Evolutionary conservation across 2,329 filamentous ascomycete species (phyloP), one percentile per base, ranked within the genome.

Genomic region (Rhexocercosporidium sp.): DNA sequence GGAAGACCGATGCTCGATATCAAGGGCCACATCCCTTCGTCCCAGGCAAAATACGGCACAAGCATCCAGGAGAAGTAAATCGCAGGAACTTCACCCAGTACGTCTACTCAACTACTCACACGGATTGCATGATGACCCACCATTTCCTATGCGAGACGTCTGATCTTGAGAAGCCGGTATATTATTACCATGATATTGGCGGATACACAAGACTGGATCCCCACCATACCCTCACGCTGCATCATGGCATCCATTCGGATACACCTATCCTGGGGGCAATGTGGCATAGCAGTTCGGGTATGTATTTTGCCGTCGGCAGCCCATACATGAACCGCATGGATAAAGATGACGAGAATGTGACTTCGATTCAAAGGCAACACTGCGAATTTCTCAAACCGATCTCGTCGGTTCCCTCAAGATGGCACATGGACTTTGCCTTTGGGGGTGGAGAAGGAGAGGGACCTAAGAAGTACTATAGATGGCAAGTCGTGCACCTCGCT

Each of bases 361-460:
- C 11, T 11, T 39, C 46, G n/a, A 62, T 62, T 18, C 46, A 62
- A 20, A 46, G 59, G 46, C 59, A 62, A 46, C 20, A 62, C 34
- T 62, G 59, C n/a, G 59, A 53, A 14, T 62, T 41, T 20, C 46
- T 62, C 29, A 62, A 62, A 46, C 59, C 59, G 12, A 62, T 62
- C n/a, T 62, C 59, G 6, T 47, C 57, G 1, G 31, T n/a, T 29
- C 47, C 59, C 5, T 51, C 59, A 4, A 31, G 59, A 51, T 62
- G 59, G 59, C 59, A 62, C 29, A 62, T 62, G 59, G 59, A 62
- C 34, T 62, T 62, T 29, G 27, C 20, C 3, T 62, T 62, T 41
- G 59, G 59, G 6, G 59, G 20, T 12, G 59, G 31, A 11, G 46
- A 22, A 8, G 46, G 47, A 18, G 59, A 62, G 20, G 59, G 59